Evolutionary conservation across 2,329 filamentous ascomycete species (phyloP).

Genomic region (Penicillium corylophilum): DNA sequence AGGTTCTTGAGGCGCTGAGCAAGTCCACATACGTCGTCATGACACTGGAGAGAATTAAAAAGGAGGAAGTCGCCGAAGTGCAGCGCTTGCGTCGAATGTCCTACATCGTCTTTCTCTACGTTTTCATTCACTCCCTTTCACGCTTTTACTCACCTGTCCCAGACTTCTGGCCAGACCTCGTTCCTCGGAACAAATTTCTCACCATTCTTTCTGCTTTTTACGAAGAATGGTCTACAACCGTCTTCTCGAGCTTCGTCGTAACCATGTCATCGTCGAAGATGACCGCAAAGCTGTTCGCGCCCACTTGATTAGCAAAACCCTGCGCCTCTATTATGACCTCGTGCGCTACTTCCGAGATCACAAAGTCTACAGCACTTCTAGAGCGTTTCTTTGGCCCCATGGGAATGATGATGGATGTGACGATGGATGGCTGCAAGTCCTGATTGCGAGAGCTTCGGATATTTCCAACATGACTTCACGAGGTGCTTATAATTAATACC

Average conservation of each 20-base stretch:
- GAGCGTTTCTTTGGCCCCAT: background rate
- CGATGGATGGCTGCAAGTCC: background rate
- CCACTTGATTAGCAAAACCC: slow-evolving; percentile 14
- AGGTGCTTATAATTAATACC: background rate
- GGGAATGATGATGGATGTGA: background rate
- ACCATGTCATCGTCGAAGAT: slow-evolving; percentile 14
- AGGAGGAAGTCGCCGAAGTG: slow-evolving; percentile 1
- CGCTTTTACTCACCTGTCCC: background rate
- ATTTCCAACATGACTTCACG: background rate
- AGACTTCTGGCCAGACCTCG: slow-evolving; percentile 24
- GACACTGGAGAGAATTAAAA: slow-evolving; percentile 10
- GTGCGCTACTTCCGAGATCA: background rate
- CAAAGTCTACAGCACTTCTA: background rate
- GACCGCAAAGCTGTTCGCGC: slow-evolving; percentile 6
- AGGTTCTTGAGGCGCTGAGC: slow-evolving; percentile 11
- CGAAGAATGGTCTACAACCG: slow-evolving; percentile 26
- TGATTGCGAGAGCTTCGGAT: background rate
- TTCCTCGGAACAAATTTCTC: slow-evolving; percentile 23
- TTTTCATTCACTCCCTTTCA: background rate
- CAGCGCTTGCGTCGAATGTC: slow-evolving; percentile 20
- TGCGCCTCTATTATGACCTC: slow-evolving; percentile 19
- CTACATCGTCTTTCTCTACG: slow-evolving; percentile 21
- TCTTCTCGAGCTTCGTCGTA: slow-evolving; percentile 22
- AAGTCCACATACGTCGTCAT: slow-evolving; percentile 5
- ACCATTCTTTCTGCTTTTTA: slow-evolving; percentile 24